Conservation (phyloP, 805 yeast genomes). For the Candida tammaniensis region DNA sequence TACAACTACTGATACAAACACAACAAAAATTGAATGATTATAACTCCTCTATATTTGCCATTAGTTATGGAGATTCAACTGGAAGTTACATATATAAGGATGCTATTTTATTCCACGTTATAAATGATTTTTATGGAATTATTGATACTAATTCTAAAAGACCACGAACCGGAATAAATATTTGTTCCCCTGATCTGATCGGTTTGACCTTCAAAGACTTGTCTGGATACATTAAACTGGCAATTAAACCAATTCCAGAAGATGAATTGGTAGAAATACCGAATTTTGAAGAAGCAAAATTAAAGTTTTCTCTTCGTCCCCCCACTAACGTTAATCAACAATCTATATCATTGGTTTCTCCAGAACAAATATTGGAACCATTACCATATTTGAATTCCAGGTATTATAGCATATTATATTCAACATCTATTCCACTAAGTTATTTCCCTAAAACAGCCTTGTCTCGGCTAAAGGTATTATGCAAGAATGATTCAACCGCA, state of each 20-base stretch:
- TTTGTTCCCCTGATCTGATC: no score
- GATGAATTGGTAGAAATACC: background rate
- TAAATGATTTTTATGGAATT: slow-evolving; percentile 9
- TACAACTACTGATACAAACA: slow-evolving; percentile 9
- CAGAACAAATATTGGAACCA: slow-evolving; percentile 22
- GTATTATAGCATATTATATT: slow-evolving; percentile 36
- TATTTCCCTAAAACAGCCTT: slow-evolving; percentile 50
- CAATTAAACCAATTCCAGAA: background rate
- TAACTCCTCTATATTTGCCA: background rate
- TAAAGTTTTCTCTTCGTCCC: slow-evolving; percentile 16
- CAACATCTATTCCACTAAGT: slow-evolving; percentile 37
- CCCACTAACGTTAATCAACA: slow-evolving; percentile 6
- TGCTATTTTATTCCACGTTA: slow-evolving; percentile 10
- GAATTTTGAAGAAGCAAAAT: slow-evolving; percentile 2
- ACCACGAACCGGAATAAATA: slow-evolving; percentile 4
- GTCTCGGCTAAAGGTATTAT: slow-evolving; percentile 43
- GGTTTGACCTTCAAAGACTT: no score
- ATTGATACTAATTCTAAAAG: slow-evolving; percentile 8
- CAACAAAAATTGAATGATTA: background rate
- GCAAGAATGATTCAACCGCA: slow-evolving; percentile 21
- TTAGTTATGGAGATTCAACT: slow-evolving; percentile 11
- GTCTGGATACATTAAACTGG: background rate
- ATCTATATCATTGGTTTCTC: slow-evolving; percentile 9
- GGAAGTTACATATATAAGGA: slow-evolving; percentile 14
- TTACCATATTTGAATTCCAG: slow-evolving; percentile 28